phyloP scores from a whole-genome alignment of 139 green algal genomes.

The Prasinococcaceae sp. region DNA sequence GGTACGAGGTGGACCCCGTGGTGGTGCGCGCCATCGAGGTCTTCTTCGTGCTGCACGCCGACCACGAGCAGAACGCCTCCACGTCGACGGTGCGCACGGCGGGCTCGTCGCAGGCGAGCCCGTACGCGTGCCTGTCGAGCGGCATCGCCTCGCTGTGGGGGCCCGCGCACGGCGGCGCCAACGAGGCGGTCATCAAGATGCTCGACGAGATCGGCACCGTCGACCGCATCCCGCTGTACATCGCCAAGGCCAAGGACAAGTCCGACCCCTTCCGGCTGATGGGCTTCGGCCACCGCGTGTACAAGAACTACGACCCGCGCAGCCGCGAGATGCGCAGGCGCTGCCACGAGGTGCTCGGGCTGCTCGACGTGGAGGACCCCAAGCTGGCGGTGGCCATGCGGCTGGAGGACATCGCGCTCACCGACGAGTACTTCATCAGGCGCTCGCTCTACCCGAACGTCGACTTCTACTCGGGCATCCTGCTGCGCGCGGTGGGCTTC shows the following conservation, averaged over 20 bases:
- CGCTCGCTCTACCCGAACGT: slow-evolving; percentile 99
- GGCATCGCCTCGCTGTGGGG: slow-evolving; percentile 93
- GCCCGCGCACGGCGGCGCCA: slow-evolving; percentile 90
- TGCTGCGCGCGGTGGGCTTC: slow-evolving; percentile 81
- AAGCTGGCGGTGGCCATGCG: slow-evolving; percentile 67
- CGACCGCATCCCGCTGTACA: slow-evolving; percentile 53
- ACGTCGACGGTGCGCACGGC: slow-evolving; percentile 68
- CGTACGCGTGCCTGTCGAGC: slow-evolving; percentile 79
- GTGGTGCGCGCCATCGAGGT: slow-evolving; percentile 53
- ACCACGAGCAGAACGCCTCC: slow-evolving; percentile 98
- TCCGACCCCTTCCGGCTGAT: slow-evolving; percentile 55
- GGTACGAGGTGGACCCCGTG: slow-evolving; percentile 69
- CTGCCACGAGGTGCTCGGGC: slow-evolving; percentile 65
- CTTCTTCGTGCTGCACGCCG: slow-evolving; percentile 92
- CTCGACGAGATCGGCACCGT: slow-evolving; percentile 71
- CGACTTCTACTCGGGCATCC: slow-evolving; percentile 85
- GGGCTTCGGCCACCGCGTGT: slow-evolving; percentile 94
- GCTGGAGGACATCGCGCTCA: slow-evolving; percentile 57
- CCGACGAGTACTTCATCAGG: slow-evolving; percentile 62
- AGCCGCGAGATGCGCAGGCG: slow-evolving; percentile 39
- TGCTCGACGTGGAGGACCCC: slow-evolving; percentile 73
- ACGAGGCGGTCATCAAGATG: slow-evolving; percentile 96
- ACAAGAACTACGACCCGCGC: slow-evolving; percentile 98
- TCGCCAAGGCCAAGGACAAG: slow-evolving; percentile 49
- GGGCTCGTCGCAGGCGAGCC: slow-evolving; percentile 64